Conservation (phyloP, 805 yeast genomes). For the Cyberlindnera misumaiensis region DNA sequence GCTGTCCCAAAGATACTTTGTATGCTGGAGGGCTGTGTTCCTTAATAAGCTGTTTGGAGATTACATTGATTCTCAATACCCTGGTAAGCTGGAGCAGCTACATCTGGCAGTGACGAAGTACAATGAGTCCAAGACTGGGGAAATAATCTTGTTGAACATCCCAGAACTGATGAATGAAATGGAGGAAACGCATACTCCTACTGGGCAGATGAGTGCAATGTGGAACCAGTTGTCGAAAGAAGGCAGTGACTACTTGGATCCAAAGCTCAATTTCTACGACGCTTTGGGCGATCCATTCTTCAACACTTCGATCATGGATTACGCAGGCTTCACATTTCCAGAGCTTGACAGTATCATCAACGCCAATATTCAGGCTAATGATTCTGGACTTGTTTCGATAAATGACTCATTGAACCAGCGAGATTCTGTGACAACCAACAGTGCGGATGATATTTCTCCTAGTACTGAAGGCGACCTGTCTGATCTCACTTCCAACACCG, state of each 20-base stretch:
- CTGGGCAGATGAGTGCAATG: slow-evolving; percentile 4
- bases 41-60: slow-evolving; percentile 18
- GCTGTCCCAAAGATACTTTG: slow-evolving; percentile 19
- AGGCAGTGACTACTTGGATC: slow-evolving; percentile 22
- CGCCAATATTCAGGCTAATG: background rate
- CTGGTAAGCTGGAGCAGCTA: slow-evolving; percentile 14
- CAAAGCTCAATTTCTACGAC: slow-evolving; percentile 17
- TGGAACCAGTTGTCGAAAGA: slow-evolving; percentile 23
- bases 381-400: no score
- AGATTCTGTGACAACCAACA: background rate
- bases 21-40: slow-evolving; percentile 24
- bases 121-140: slow-evolving; percentile 1
- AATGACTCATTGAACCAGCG: no score
- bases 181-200: background rate
- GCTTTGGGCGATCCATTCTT: slow-evolving; percentile 21
- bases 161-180: background rate
- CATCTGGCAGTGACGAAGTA: slow-evolving; percentile 3
- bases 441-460: slow-evolving; percentile 16
- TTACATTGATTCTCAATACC: slow-evolving; percentile 13
- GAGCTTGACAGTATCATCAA: slow-evolving; percentile 7
- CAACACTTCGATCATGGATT: slow-evolving; percentile 1
- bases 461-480: slow-evolving; percentile 10
- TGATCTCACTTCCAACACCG: background rate
- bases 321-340: slow-evolving; percentile 4
- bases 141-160: slow-evolving; percentile 3